Evolutionary conservation across 768 basidiomycete species (phyloP).

Genomic region (Coprinopsis cinerea): DNA sequence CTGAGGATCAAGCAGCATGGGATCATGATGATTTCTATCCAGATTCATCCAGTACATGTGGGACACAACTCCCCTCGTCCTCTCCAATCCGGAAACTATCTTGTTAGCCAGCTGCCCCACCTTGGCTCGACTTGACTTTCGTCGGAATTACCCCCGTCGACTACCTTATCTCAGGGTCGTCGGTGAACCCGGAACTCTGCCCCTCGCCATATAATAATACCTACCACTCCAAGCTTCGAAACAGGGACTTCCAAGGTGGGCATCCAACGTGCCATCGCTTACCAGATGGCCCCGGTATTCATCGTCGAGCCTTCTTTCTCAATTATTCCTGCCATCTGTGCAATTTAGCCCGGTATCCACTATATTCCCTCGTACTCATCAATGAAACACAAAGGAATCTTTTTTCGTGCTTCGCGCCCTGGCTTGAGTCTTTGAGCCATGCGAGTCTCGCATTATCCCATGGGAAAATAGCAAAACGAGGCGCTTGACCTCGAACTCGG

Average conservation of each 20-base stretch:
- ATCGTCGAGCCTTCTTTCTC: neutral
- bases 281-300: too few species aligned
- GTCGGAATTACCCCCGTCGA: constrained; percentile 33
- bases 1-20: constrained; percentile 32
- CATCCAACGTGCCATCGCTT: too few species aligned
- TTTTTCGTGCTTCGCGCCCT: neutral
- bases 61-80: constrained; percentile 20
- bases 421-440: neutral
- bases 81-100: constrained; percentile 23
- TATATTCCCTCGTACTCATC: too few species aligned
- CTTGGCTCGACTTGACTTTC: too few species aligned
- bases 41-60: constrained; percentile 25
- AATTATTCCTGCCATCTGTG: neutral
- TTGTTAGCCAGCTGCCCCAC: constrained; percentile 22
- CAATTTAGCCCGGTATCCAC: too few species aligned
- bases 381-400: neutral
- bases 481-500: neutral
- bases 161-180: constrained; percentile 28
- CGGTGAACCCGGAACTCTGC: constrained; percentile 16
- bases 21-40: constrained; percentile 16
- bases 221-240: neutral
- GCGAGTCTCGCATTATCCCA: neutral
- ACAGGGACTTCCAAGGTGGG: too few species aligned
- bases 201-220: neutral
- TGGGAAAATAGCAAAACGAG: neutral